Evolutionary conservation across 176 grass and related monocot genomes (phyloP).

Genomic region (Aegilops speltoides): DNA sequence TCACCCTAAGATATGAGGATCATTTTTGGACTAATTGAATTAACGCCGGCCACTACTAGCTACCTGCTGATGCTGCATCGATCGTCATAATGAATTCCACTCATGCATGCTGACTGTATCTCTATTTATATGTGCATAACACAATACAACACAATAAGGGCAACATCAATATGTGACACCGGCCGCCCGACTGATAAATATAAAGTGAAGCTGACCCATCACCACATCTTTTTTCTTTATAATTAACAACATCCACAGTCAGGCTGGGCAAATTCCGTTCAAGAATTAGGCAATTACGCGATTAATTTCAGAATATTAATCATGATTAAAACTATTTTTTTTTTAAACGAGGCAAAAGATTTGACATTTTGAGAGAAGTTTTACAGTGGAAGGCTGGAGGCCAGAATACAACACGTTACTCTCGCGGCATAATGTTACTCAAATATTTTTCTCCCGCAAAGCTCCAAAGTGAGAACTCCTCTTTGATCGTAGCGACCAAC

Average conservation of each 20-base stretch:
- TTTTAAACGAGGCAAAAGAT: too few relatives aligned
- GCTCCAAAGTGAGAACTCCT: too few relatives aligned
- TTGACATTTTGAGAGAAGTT: too few relatives aligned
- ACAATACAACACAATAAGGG: background rate
- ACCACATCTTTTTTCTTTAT: background rate
- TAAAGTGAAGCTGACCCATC: background rate
- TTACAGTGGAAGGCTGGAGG: too few relatives aligned
- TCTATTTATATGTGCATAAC: background rate
- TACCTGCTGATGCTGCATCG: background rate
- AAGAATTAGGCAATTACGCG: background rate
- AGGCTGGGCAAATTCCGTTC: too few relatives aligned
- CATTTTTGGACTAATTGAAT: background rate
- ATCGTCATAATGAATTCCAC: background rate
- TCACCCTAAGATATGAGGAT: background rate
- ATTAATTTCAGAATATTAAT: background rate
- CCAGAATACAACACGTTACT: too few relatives aligned
- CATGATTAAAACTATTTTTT: background rate
- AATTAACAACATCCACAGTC: too few relatives aligned
- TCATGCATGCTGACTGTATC: constrained; percentile 5
- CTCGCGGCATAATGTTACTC: too few relatives aligned
- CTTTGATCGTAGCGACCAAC: too few relatives aligned
- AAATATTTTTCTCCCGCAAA: too few relatives aligned
- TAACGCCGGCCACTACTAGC: background rate
- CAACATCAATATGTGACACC: background rate
- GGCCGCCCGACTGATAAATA: constrained; percentile 1